Evolutionary conservation across 169 alveolate genomes (phyloP).

Genomic region (Cryptosporidium parvum): DNA sequence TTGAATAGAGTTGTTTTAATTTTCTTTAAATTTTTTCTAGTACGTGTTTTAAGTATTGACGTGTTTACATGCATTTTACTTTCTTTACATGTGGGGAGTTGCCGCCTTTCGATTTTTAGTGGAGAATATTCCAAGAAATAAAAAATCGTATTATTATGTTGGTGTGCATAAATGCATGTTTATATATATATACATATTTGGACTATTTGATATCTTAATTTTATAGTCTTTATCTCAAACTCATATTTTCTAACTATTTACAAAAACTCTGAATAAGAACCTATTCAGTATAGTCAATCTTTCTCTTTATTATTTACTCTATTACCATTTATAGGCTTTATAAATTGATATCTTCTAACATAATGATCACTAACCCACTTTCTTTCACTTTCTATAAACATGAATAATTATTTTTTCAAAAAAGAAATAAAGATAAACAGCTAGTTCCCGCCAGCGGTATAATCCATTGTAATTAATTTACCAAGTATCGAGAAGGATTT

Average conservation of each 20-base stretch:
- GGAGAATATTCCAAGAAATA: background rate
- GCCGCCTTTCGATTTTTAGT: background rate
- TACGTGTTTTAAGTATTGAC: background rate
- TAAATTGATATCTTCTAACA: too few species aligned
- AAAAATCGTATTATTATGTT: too few species aligned
- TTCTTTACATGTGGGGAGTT: background rate
- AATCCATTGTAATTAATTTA: background rate
- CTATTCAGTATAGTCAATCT: too few species aligned
- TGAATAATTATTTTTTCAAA: background rate
- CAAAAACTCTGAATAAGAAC: too few species aligned
- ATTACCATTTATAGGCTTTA: background rate
- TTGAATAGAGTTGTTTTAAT: background rate
- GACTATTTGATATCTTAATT: too few species aligned
- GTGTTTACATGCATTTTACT: conserved; percentile 1
- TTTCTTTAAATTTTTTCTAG: background rate
- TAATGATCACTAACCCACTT: too few species aligned
- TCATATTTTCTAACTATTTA: background rate
- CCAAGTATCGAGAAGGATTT: conserved; percentile 6
- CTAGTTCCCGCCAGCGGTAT: conserved; percentile 9
- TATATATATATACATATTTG: too few species aligned
- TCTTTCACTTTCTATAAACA: too few species aligned
- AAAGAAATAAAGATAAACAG: background rate
- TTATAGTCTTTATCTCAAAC: too few species aligned
- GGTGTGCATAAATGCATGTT: background rate
- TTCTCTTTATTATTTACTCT: too few species aligned